These are phyloP conservation scores for Metarhizium humberi DNA, from an alignment of 2,329 filamentous ascomycete genomes.

Conservation along the genomic window DNA sequence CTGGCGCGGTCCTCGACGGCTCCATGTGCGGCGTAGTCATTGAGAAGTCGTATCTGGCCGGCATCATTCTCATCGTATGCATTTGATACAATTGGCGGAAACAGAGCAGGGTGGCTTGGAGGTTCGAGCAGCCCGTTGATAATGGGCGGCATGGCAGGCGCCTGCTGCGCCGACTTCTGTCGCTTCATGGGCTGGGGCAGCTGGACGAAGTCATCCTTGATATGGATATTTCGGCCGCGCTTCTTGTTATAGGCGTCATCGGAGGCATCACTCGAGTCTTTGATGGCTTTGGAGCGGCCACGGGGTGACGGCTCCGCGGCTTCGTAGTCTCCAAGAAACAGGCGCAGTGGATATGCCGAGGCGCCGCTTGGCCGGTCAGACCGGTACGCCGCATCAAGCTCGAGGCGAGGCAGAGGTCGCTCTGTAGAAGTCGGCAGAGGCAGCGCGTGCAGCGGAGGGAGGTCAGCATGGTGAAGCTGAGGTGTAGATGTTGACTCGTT, in stretches of 20 bases:
- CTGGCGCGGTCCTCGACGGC: slow-evolving; percentile 16
- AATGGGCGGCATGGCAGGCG: slow-evolving; percentile 50
- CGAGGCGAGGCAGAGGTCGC: slow-evolving; percentile 41
- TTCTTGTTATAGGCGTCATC: slow-evolving; percentile 46
- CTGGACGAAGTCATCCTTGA: slow-evolving; percentile 54
- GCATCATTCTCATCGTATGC: slow-evolving; percentile 42
- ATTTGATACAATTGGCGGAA: slow-evolving; percentile 51
- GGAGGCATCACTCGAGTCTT: slow-evolving; percentile 30
- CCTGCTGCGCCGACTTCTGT: slow-evolving; percentile 48
- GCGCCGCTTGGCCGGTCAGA: slow-evolving; percentile 23
- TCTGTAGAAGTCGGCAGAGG: slow-evolving; percentile 33
- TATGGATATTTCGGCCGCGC: slow-evolving; percentile 35
- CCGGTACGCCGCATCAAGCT: slow-evolving; percentile 36
- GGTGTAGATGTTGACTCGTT: slow-evolving; percentile 43
- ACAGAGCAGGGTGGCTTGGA: slow-evolving; percentile 50
- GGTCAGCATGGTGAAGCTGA: slow-evolving; percentile 38
- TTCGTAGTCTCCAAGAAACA: slow-evolving; percentile 31
- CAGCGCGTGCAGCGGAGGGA: slow-evolving; percentile 44
- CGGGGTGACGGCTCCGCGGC: slow-evolving; percentile 15
- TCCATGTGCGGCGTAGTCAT: slow-evolving; percentile 29
- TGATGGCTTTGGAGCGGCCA: slow-evolving; percentile 35
- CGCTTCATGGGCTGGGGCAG: slow-evolving; percentile 57
- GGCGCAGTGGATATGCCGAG: slow-evolving; percentile 27
- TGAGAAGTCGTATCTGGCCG: slow-evolving; percentile 30
- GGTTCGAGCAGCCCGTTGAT: slow-evolving; percentile 56